Base-by-base conservation (phyloP, 202 grass and related monocot species). In the Schoenoplectus tabernaemontani region DNA sequence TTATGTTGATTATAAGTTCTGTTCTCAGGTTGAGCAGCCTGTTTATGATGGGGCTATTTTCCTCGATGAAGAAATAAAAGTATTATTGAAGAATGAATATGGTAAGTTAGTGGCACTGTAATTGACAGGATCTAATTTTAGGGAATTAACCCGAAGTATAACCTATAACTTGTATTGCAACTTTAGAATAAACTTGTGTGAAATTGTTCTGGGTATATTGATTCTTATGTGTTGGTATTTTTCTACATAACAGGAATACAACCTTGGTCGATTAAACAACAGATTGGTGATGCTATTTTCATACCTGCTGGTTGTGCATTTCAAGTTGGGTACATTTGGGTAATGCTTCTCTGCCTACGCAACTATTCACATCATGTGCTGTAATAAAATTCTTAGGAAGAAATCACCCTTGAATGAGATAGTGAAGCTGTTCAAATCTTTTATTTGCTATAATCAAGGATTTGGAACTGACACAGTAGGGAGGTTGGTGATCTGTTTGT, bases 221-320 rank as follows among this genome's bases (percentile, higher is more conserved):
- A 19, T 56, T 75, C 13, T 80, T 64, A 22, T 41, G 78, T 19
- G 19, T 57, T 22, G 2, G 4, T 59, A 62, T 70, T 57, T 72
- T 64, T 60, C 20, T 23, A 72, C 64, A 19, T 87, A 79, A 75
- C 83, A 99, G 96, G 86, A 91, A 85, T 99, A 79, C 84, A 93
- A 76, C 88, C 92, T 48, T 83, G 83, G 90, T 87, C 86, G 60
- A 90, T 99, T 80, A 69, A 84, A 76, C 96, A 99, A 83, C 88
- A 89, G 84, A 72, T 99, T 9, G 89, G 96, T 2, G 96, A 95
- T 77, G 91, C 91, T 90, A 81, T 95, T 85, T 98, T 98, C 78
- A 67, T 95, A 84, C 96, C 96, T 59, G 85, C 96, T 77, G 96
- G 96, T 62, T 99, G 96, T 85, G 87, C 96, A 75, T 99, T 95